Percentiles rank a stretch among this genome's conserved stretches.
Conservation (phyloP, 768 basidiomycete genomes). For the Tephrocybe sp. region DNA sequence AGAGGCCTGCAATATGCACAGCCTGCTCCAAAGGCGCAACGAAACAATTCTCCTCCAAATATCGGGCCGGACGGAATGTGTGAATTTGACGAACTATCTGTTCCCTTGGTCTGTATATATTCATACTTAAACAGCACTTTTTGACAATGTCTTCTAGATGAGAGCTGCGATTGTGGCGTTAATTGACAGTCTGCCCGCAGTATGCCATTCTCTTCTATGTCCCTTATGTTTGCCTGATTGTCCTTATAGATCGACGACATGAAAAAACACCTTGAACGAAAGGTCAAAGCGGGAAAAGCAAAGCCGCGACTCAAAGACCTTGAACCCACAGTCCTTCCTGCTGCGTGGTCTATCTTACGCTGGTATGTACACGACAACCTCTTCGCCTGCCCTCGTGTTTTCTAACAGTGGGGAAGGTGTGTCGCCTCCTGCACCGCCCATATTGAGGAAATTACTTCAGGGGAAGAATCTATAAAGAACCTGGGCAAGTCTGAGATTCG, state of each 20-base stretch:
- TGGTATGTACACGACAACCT: no score
- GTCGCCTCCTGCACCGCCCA: constrained; percentile 74
- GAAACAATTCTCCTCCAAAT: neutral
- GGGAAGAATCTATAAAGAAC: constrained; percentile 54
- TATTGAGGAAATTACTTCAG: constrained; percentile 58
- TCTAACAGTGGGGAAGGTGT: no score
- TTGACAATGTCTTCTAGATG: constrained; percentile 45
- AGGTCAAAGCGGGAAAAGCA: constrained; percentile 46
- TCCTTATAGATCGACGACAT: constrained; percentile 50
- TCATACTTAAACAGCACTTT: no score
- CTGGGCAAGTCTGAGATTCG: constrained; percentile 39
- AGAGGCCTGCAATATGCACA: neutral
- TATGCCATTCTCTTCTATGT: constrained; percentile 19
- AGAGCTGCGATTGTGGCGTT: constrained; percentile 40
- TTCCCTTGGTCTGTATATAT: constrained; percentile 32
- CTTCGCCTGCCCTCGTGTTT: no score
- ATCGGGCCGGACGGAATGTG: constrained; percentile 38
- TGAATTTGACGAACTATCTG: constrained; percentile 51
- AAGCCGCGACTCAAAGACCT: constrained; percentile 57
- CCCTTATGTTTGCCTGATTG: constrained; percentile 1
- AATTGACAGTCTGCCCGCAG: constrained; percentile 49
- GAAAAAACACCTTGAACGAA: constrained; percentile 57
- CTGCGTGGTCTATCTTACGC: constrained; percentile 65
- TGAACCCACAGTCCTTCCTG: constrained; percentile 46
- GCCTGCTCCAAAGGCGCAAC: neutral